phyloP scores from a whole-genome alignment of 2,329 filamentous ascomycete genomes.

The Aureobasidium mangrovei region DNA sequence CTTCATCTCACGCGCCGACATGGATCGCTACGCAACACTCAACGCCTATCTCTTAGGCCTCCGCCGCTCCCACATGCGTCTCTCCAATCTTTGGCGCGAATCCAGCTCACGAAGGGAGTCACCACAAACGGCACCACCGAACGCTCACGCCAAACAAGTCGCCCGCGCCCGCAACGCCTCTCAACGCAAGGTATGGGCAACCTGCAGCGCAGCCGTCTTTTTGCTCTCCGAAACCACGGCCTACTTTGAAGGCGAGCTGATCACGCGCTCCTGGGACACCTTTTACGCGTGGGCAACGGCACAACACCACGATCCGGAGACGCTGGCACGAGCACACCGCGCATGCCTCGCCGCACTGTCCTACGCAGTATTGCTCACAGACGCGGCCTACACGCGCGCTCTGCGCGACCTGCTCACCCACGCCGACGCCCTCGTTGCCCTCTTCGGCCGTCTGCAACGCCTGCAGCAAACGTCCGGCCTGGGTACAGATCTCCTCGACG shows the following conservation, averaged over 20 bases:
- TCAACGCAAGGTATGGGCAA: constrained; percentile 84
- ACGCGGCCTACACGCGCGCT: constrained; percentile 52
- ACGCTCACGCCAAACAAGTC: constrained; percentile 48
- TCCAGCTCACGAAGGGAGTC: constrained; percentile 58
- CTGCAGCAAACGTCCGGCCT: constrained; percentile 74
- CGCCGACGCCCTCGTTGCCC: constrained; percentile 72
- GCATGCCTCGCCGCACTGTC: constrained; percentile 63
- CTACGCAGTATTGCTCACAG: constrained; percentile 58
- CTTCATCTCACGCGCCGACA: constrained; percentile 68
- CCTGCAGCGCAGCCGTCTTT: constrained; percentile 77
- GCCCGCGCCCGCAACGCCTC: constrained; percentile 53
- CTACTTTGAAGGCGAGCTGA: constrained; percentile 84
- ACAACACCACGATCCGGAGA: constrained; percentile 67
- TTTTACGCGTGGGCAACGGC: constrained; percentile 57
- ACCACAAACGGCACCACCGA: background rate
- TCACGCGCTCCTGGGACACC: constrained; percentile 69
- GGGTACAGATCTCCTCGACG: constrained; percentile 48
- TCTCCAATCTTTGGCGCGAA: constrained; percentile 81
- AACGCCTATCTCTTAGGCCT: constrained; percentile 82
- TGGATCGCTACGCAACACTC: constrained; percentile 73
- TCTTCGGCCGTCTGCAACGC: constrained; percentile 64
- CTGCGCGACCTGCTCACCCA: constrained; percentile 60
- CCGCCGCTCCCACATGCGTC: constrained; percentile 72
- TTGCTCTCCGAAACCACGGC: constrained; percentile 79
- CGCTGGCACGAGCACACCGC: constrained; percentile 69